Conservation (phyloP, 495 filamentous ascomycete species). For the Oleoguttula mirabilis region DNA sequence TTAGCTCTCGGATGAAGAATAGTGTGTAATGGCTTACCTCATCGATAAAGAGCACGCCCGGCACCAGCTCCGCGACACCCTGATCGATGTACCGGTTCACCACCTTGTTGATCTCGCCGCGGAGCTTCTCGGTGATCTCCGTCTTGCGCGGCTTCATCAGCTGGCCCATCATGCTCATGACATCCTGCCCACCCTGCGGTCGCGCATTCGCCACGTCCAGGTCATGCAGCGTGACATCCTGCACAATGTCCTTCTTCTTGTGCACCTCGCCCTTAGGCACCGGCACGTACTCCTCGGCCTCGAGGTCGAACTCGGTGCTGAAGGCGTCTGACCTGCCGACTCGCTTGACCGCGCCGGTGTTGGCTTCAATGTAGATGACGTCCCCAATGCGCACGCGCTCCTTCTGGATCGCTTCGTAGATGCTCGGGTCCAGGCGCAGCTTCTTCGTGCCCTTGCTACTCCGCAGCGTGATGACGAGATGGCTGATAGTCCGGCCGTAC, state of each 20-base stretch:
- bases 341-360: constrained; percentile 92
- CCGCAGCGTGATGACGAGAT: constrained; percentile 78
- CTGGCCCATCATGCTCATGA: constrained; percentile 99
- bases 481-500: constrained; percentile 88
- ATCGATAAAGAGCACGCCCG: constrained; percentile 95
- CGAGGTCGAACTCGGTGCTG: constrained; percentile 93
- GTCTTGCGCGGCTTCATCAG: constrained; percentile 98
- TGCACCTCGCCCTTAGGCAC: constrained; percentile 98
- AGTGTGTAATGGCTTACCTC: constrained; percentile 50
- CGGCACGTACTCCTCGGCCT: constrained; percentile 96
- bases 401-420: constrained; percentile 98
- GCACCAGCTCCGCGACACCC: constrained; percentile 93
- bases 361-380: constrained; percentile 97
- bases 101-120: constrained; percentile 94
- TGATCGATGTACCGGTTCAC: constrained; percentile 97
- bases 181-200: constrained; percentile 91
- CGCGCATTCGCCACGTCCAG: constrained; percentile 91
- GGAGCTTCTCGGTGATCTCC: constrained; percentile 93
- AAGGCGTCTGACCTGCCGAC: constrained; percentile 93
- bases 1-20: not conserved
- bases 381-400: constrained; percentile 92
- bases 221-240: constrained; percentile 94
- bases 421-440: constrained; percentile 86
- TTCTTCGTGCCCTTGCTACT: constrained; percentile 93
- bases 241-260: constrained; percentile 99